Evolutionary conservation across 768 basidiomycete genomes (phyloP).

Genomic region (Lentinula sp.): DNA sequence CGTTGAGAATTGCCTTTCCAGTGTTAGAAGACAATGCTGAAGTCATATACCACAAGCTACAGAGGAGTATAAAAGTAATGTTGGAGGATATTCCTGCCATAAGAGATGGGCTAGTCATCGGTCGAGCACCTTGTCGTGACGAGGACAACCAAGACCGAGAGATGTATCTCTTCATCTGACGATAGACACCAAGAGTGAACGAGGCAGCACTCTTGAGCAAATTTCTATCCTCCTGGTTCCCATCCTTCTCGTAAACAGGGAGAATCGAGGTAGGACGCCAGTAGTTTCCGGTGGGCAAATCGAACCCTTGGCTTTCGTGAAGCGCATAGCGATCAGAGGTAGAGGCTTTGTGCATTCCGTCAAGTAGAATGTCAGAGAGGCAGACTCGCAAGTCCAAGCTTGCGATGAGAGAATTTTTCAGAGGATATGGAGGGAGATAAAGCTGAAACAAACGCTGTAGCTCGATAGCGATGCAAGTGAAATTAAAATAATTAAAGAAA

Average conservation of each 20-base stretch:
- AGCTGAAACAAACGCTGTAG: background rate
- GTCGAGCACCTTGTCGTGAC: constrained; percentile 11
- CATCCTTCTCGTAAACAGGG: background rate
- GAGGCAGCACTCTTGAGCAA: background rate
- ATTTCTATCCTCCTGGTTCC: constrained; percentile 7
- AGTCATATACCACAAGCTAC: constrained; percentile 87
- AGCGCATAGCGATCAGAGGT: constrained; percentile 7
- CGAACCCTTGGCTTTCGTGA: constrained; percentile 18
- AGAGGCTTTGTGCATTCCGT: constrained; percentile 20
- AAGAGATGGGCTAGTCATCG: constrained; percentile 13
- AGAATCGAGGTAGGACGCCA: constrained; percentile 17
- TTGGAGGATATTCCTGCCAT: constrained; percentile 26
- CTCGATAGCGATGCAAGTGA: too few species aligned
- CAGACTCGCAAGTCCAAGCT: background rate
- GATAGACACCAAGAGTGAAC: background rate
- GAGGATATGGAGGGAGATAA: background rate
- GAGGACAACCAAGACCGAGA: constrained; percentile 6
- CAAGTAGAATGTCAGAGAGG: constrained; percentile 18
- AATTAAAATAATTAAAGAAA: too few species aligned
- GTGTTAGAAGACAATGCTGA: constrained; percentile 96
- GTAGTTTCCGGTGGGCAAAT: constrained; percentile 18
- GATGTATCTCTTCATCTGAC: constrained; percentile 2
- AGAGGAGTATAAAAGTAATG: constrained; percentile 66
- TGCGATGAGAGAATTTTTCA: background rate
- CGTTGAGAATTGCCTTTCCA: constrained; percentile 89